Percentiles rank a stretch among this genome's conserved stretches.
These are phyloP conservation scores for Pezicula rhizophila DNA, from an alignment of 2,329 filamentous ascomycete species.

Conservation along the genomic window DNA sequence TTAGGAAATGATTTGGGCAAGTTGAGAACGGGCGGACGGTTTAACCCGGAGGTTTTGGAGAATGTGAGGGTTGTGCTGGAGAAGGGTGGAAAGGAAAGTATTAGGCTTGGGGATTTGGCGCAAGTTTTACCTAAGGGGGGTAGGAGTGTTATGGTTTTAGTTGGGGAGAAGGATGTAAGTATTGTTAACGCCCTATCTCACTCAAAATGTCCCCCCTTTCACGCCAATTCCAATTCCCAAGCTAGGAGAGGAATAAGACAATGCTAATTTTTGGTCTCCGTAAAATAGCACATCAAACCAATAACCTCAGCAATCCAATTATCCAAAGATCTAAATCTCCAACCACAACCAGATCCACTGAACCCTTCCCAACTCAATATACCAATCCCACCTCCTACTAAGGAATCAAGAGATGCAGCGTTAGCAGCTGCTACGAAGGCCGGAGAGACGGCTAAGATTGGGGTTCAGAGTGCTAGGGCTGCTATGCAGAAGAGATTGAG, in stretches of 20 bases:
- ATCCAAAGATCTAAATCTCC: conserved; percentile 41
- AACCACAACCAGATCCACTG: conserved; percentile 39
- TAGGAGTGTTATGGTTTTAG: conserved; percentile 53
- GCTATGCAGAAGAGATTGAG: conserved; percentile 31
- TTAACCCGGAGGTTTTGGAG: conserved; percentile 58
- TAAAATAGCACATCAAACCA: conserved; percentile 45
- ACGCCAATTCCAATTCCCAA: not conserved
- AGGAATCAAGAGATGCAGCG: conserved; percentile 41
- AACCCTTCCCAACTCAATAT: conserved; percentile 46
- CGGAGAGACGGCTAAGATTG: conserved; percentile 24
- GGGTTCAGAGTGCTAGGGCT: conserved; percentile 25
- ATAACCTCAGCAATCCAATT: conserved; percentile 46
- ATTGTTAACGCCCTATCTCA: not conserved
- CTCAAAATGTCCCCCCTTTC: not conserved
- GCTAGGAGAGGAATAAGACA: not conserved
- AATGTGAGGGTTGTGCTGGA: conserved; percentile 51
- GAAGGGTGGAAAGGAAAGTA: conserved; percentile 44
- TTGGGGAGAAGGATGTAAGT: conserved; percentile 57
- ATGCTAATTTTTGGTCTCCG: not conserved
- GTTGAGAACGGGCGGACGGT: conserved; percentile 53
- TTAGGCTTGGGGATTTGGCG: conserved; percentile 55
- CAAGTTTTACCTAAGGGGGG: conserved; percentile 62
- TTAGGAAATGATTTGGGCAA: conserved; percentile 57
- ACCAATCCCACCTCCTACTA: conserved; percentile 50
- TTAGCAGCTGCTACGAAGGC: conserved; percentile 24